These are phyloP conservation scores for Colletotrichum sp. DNA, from an alignment of 2,329 filamentous ascomycete genomes.

Conservation along the genomic window DNA sequence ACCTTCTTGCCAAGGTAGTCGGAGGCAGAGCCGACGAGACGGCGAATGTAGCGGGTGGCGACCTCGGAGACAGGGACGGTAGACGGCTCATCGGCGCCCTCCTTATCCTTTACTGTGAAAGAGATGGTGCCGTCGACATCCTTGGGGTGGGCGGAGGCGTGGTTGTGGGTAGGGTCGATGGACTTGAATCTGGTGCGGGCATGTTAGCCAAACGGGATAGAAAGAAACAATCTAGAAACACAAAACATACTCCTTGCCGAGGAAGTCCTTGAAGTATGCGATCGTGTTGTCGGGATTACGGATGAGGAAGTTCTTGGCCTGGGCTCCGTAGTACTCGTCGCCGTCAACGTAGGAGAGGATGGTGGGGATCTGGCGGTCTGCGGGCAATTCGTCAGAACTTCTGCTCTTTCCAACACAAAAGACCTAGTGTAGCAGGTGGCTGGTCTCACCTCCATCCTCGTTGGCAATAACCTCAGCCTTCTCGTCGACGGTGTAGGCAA, in stretches of 20 bases:
- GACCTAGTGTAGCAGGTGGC: slow-evolving; percentile 45
- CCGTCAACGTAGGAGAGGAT: slow-evolving; percentile 93
- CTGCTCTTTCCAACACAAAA: background rate
- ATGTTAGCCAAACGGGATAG: slow-evolving; percentile 24
- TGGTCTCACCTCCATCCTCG: slow-evolving; percentile 78
- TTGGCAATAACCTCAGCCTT: slow-evolving; percentile 98
- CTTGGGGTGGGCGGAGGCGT: slow-evolving; percentile 89
- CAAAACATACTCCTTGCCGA: slow-evolving; percentile 82
- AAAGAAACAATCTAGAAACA: background rate
- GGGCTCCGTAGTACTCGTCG: slow-evolving; percentile 94
- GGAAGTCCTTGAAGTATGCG: slow-evolving; percentile 93
- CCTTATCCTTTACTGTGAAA: slow-evolving; percentile 84
- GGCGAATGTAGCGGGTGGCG: slow-evolving; percentile 82
- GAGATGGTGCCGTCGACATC: slow-evolving; percentile 74
- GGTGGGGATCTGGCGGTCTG: slow-evolving; percentile 95
- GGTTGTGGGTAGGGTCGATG: slow-evolving; percentile 94
- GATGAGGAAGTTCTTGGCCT: slow-evolving; percentile 92
- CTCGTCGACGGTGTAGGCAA: slow-evolving; percentile 91
- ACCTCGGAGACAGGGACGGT: slow-evolving; percentile 80
- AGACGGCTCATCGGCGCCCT: slow-evolving; percentile 64
- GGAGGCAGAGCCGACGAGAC: slow-evolving; percentile 81
- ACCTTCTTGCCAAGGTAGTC: slow-evolving; percentile 94
- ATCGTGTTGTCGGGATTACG: slow-evolving; percentile 93
- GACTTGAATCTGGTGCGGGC: slow-evolving; percentile 74
- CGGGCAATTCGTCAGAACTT: slow-evolving; percentile 18